Evolutionary conservation across 1,284 basidiomycete genomes (phyloP).

Genomic region (Malassezia pachydermatis): DNA sequence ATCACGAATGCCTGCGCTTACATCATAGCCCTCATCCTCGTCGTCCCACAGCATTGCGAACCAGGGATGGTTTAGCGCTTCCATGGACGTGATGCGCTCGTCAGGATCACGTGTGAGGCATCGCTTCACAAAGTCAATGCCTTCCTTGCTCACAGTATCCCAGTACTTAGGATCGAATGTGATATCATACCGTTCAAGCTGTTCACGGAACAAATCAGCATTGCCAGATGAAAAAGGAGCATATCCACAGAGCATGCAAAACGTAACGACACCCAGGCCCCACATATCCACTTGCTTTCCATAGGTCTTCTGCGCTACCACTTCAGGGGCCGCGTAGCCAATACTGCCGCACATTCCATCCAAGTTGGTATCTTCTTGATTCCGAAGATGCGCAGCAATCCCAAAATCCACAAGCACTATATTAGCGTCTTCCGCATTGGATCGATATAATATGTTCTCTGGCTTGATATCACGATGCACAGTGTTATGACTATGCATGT

Average conservation of each 20-base stretch:
- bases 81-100: constrained; percentile 62
- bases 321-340: constrained; percentile 81
- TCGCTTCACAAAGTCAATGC: constrained; percentile 70
- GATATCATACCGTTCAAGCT: constrained; percentile 71
- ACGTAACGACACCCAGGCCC: constrained; percentile 87
- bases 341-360: constrained; percentile 75
- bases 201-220: constrained; percentile 62
- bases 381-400: constrained; percentile 52
- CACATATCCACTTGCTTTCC: constrained; percentile 87
- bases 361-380: constrained; percentile 65
- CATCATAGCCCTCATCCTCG: constrained; percentile 26
- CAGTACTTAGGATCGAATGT: constrained; percentile 80
- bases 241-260: constrained; percentile 51
- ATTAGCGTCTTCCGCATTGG: constrained; percentile 55
- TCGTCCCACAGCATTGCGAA: constrained; percentile 25
- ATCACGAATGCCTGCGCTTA: constrained; percentile 44
- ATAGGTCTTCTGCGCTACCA: constrained; percentile 70
- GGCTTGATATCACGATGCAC: constrained; percentile 51
- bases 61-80: constrained; percentile 58
- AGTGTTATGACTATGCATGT: constrained; percentile 44
- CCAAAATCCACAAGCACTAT: constrained; percentile 67
- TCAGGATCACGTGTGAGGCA: constrained; percentile 66
- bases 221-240: constrained; percentile 77
- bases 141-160: constrained; percentile 69
- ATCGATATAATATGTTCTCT: constrained; percentile 86